These are phyloP conservation scores for Leccinum holopus DNA, from an alignment of 1,284 basidiomycete species.

Conservation along the genomic window DNA sequence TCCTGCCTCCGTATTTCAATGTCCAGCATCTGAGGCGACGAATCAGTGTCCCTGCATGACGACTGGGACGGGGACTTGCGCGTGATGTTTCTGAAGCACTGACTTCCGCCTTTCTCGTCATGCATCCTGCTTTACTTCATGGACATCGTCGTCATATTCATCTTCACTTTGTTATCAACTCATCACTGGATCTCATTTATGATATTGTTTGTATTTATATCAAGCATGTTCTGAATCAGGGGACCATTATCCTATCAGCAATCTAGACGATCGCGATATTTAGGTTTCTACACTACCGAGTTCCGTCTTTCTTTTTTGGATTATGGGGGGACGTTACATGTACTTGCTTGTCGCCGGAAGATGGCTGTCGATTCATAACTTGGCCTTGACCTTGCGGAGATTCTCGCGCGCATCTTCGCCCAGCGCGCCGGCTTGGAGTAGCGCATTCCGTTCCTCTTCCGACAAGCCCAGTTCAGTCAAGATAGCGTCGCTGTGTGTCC, in stretches of 20 bases:
- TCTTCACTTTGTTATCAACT: background rate
- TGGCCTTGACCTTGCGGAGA: conserved; percentile 12
- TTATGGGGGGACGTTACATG: background rate
- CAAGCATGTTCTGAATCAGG: conserved; percentile 1
- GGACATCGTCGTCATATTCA: background rate
- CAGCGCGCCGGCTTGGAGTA: conserved; percentile 46
- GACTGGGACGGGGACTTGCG: background rate
- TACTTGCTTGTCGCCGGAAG: background rate
- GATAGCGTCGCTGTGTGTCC: conserved; percentile 53
- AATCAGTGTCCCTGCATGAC: conserved; percentile 26
- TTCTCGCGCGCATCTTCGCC: conserved; percentile 29
- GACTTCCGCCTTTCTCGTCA: background rate
- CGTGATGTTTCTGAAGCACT: background rate
- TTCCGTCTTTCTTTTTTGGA: background rate
- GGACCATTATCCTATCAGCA: conserved; percentile 11
- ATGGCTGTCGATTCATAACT: conserved; percentile 14
- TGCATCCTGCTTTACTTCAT: background rate
- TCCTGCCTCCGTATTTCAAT: conserved; percentile 35
- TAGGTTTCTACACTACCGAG: background rate
- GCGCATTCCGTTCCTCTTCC: conserved; percentile 35
- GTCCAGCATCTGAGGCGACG: conserved; percentile 33
- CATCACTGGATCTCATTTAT: background rate
- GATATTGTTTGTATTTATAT: background rate
- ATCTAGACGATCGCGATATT: conserved; percentile 14
- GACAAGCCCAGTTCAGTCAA: conserved; percentile 48